Evolutionary conservation across 1,139 yeast species (phyloP), one percentile per base, ranked within the genome.

Genomic region (Sugiyamaella novakii): DNA sequence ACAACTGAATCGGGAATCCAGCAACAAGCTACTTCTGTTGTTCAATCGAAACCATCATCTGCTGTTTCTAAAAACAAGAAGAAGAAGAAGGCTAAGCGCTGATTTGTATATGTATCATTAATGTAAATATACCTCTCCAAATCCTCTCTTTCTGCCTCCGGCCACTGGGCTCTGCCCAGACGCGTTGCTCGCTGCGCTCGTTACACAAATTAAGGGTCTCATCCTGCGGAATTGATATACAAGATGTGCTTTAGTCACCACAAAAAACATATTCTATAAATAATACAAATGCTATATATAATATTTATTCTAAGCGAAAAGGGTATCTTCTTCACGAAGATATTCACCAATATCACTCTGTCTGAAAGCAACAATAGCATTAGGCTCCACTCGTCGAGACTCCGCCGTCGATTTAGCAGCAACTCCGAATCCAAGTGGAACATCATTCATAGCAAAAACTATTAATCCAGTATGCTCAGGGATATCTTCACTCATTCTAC

Each of bases 291-390:
- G 33, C 35, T 36, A 27, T 33, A 44, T 35, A 28, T 31, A 18
- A 11, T 22, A 22, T 14, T n/a, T 8, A 21, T 12, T 25, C 60
- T 73, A 89, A 28, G 97, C 87, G 68, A 92, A 92, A 61, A 92
- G 74, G 31, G 97, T 87, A 68, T 92, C 98, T 75, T 92, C 98
- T 63, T 94, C 98, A 78, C 99, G 88, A 66, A 92, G 78, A 65
- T 89, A 92, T 71, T 92, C 99, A 58, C 99, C 99, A 60, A 92
- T 89, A 74, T 92, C 99, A 59, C 95, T 87, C 69, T 92, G 99
- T 78, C 98, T 83, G 69, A 87, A 92, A 8, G 95, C 95, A 12
- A 91, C 96, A 45, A 92, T 91, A 34, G 84, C 95, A 21, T 95
- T 92, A 45, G 98, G 98, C 66, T 87, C 95, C 59, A 89, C 74